Base-by-base conservation (phyloP, 768 basidiomycete species). In the Rhizopogon roseolus region DNA sequence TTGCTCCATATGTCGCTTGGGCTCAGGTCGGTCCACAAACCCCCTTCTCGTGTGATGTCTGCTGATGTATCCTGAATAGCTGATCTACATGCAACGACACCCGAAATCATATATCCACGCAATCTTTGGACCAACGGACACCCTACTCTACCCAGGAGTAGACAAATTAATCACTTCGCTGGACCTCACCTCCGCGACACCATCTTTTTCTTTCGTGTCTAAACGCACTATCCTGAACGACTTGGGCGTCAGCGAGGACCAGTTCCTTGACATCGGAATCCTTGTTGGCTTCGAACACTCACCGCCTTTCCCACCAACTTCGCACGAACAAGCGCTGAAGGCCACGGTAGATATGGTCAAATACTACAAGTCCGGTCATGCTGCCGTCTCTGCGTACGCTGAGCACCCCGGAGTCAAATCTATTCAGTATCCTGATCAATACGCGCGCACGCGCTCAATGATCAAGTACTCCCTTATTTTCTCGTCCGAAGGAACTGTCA, bases 1-100 rank as follows among this genome's bases (percentile, higher is more conserved):
- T 98, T 55, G 95, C 97, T 43, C 97, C 97, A 10, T 98, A 98
- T 71, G 76, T 92, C 50, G 88, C 94, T 36, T 93, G 91, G 87
- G 90, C 96, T 42, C 96, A 98, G 82, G 95, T 95, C 66, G 62
- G 88, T 77, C 39, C 50, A 34, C 22, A 22, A 22, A 22, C 41
- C 28, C 41, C 41, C n/a, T 22, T 39, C 29, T 37, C n/a, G 19
- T n/a, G 27, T 13, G 34, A 34, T 16, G 1, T 36, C 5, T 3
- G 25, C 55, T 68, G 22, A 69, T 28, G 10, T 16, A 9, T n/a
- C 13, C 6, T 57, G 36, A 64, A 98, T 10, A 48, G 94, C 78
- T 99, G 66, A 88, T 95, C 59, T 98, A 98, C 75, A 84, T 99
- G 37, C 88, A 93, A 70, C 86, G 91, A 50, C 96, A 98, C 72